These are phyloP conservation scores for Candida sonorensis DNA, from an alignment of 805 yeast genomes.

Conservation along the genomic window DNA sequence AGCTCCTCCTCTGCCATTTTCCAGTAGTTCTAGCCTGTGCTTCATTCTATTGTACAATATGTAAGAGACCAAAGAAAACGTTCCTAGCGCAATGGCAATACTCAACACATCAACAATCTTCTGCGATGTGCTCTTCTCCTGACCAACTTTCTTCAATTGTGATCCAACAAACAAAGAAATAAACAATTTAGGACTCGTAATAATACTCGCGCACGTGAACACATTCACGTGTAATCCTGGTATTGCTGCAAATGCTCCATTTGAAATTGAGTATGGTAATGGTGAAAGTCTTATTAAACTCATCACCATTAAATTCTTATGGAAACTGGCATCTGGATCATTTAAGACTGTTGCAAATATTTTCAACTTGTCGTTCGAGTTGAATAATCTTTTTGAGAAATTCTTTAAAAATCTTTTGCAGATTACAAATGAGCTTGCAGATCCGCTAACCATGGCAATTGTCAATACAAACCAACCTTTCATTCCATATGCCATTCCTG, in stretches of 20 bases:
- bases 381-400: constrained; percentile 55
- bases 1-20: no score
- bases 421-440: constrained; percentile 62
- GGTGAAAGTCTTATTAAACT: constrained; percentile 81
- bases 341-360: constrained; percentile 69
- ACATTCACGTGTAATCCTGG: constrained; percentile 62
- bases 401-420: constrained; percentile 54
- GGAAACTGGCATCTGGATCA: constrained; percentile 35
- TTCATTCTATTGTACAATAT: constrained; percentile 55
- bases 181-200: constrained; percentile 79
- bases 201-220: constrained; percentile 62
- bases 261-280: constrained; percentile 84
- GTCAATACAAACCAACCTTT: constrained; percentile 80
- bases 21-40: constrained; percentile 18
- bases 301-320: constrained; percentile 58
- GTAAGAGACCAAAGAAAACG: constrained; percentile 57
- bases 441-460: constrained; percentile 62
- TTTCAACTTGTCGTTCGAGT: constrained; percentile 55
- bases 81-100: constrained; percentile 46
- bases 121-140: constrained; percentile 36
- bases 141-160: constrained; percentile 64
- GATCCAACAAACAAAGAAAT: constrained; percentile 73
- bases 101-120: constrained; percentile 58
- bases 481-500: constrained; percentile 83
- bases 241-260: constrained; percentile 86